Evolutionary conservation across 257 asterid genomes (phyloP), one percentile per base, ranked within the genome.

Genomic region (Nicotiana sylvestris): DNA sequence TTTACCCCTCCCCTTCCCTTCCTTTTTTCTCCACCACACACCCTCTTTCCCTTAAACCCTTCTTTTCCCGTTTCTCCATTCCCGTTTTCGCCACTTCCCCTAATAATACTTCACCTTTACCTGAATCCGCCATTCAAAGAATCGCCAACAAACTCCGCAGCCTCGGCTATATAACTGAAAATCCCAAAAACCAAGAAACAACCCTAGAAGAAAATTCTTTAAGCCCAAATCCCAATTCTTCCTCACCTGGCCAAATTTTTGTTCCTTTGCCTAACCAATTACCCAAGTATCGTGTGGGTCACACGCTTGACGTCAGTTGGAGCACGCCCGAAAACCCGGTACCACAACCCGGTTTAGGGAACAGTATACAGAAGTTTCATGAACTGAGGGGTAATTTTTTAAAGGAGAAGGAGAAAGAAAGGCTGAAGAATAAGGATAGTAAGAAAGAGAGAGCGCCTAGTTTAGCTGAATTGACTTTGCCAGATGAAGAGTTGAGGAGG

Each of bases 221-320:
- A 39, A 25, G 58, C 49, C 16, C 53, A 77, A 10, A 61, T 87
- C 49, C 83, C 77, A 81, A 72, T 60, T 76, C 83, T 12, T 83
- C 82, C 81, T 91, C 99, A 5, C 95, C 98, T 1, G 99, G 99
- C 11, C 91, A 89, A 82, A 96, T 94, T 35, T 96, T 94, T 32
- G 89, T 94, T 37, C 99, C 99, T 4, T 64, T 93, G 81, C 98
- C 95, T 17, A 81, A 85, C 46, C 92, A 86, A 13, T 84, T 96
- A 49, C 97, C 98, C 21, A 96, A 93, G 86, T 70, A 90, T 81
- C 89, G 97, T 9, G 95, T 96, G 25, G 99, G 99, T 65, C 97
- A 94, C 81, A 94, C 99, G 4, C 91, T 96, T 79, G 99, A 96
- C 91, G 84, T 92, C 32, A 96, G 99, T 87, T 96, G 98, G 98